Conservation (phyloP, 2,329 filamentous ascomycete species). For the Neonectria coccinea region DNA sequence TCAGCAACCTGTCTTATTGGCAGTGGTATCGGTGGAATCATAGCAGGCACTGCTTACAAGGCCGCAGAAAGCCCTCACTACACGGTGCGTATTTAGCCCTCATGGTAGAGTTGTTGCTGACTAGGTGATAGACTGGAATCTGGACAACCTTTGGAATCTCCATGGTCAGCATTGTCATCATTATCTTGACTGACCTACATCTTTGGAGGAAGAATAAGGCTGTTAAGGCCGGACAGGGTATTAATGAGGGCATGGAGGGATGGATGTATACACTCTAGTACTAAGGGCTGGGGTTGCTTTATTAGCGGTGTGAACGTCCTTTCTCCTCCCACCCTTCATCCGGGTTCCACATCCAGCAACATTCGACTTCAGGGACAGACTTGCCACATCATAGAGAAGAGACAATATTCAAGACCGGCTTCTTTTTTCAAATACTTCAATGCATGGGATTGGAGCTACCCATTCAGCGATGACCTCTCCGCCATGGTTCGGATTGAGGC, state of each 20-base stretch:
- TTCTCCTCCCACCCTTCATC: too few relatives aligned
- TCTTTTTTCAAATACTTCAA: too few relatives aligned
- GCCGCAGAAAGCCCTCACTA: constrained; percentile 21
- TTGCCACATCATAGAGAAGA: too few relatives aligned
- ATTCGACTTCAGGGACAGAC: too few relatives aligned
- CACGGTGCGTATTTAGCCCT: constrained; percentile 5
- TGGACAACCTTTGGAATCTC: constrained; percentile 23
- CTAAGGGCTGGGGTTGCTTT: too few relatives aligned
- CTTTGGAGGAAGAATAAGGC: constrained; percentile 16
- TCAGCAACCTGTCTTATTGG: constrained; percentile 16
- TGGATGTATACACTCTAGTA: constrained; percentile 20
- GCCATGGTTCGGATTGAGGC: too few relatives aligned
- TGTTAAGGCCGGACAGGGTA: neutral
- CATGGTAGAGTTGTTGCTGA: neutral
- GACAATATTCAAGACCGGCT: too few relatives aligned
- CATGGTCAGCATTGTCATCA: constrained; percentile 13
- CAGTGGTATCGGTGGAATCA: constrained; percentile 21
- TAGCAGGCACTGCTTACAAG: constrained; percentile 15
- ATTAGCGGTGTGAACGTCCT: too few relatives aligned
- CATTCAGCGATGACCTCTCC: too few relatives aligned
- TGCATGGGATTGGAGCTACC: too few relatives aligned
- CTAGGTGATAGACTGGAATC: constrained; percentile 10
- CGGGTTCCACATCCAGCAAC: too few relatives aligned
- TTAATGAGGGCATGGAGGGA: constrained; percentile 17
- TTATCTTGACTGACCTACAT: constrained; percentile 5